These are phyloP conservation scores for Crinitomyces ghanaensis DNA, from an alignment of 805 yeast genomes.

Conservation along the genomic window DNA sequence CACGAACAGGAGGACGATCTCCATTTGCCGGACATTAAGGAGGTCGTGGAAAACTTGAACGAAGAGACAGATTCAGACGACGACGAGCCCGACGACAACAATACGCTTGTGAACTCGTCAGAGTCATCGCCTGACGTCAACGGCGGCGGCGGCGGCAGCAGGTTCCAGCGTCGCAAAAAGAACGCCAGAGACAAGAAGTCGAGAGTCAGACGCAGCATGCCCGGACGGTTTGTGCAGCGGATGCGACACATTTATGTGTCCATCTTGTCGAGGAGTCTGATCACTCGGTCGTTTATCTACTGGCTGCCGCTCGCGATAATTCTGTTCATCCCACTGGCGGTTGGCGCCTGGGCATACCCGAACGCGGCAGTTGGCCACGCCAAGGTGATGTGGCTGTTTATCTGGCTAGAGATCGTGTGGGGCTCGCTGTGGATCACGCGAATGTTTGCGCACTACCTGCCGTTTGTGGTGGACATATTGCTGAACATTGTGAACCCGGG, in stretches of 20 bases:
- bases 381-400: slow-evolving; percentile 29
- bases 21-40: slow-evolving; percentile 12
- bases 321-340: slow-evolving; percentile 28
- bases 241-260: slow-evolving; percentile 12
- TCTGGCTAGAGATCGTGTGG: slow-evolving; percentile 32
- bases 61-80: slow-evolving; percentile 13
- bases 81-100: slow-evolving; percentile 7
- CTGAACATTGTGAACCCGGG: slow-evolving; percentile 25
- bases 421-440: slow-evolving; percentile 26
- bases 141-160: slow-evolving; percentile 12
- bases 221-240: slow-evolving; percentile 6
- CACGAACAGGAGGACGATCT: slow-evolving; percentile 4
- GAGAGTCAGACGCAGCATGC: not conserved
- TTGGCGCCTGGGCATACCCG: slow-evolving; percentile 27
- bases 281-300: slow-evolving; percentile 25
- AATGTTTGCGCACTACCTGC: slow-evolving; percentile 26
- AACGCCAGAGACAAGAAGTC: slow-evolving; percentile 3
- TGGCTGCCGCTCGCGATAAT: slow-evolving; percentile 29
- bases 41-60: slow-evolving; percentile 9
- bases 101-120: slow-evolving; percentile 9
- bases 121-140: not conserved
- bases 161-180: slow-evolving; percentile 3
- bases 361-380: slow-evolving; percentile 25
- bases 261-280: slow-evolving; percentile 14
- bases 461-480: slow-evolving; percentile 19